Base-by-base conservation (phyloP, 768 basidiomycete genomes). In the Phlebiopsis gigantea region DNA sequence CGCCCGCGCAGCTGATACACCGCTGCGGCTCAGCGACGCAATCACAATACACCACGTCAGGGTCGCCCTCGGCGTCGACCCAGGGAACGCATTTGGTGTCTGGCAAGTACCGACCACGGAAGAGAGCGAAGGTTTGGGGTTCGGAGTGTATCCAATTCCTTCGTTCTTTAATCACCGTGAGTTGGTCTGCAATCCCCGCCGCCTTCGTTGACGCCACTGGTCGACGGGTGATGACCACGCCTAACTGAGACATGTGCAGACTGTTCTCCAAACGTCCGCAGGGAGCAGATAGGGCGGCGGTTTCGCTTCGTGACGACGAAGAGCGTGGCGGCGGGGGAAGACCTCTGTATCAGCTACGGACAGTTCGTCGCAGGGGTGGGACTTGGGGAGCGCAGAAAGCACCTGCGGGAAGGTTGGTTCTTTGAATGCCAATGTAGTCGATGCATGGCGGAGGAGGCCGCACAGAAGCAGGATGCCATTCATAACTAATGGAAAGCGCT, bases 81-180 rank as follows among this genome's bases (percentile, higher is more conserved):
- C 79, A 22, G 84, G 85, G 21, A 87, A 87, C 59, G 77, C 82
- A 7, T 87, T 88, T 58, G 86, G 85, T 15, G 77, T 88, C 46
- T 87, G 82, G 81, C 83, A 87, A 58, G 65, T 57, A 44, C 78
- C 66, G 70, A 73, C 68, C 28, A 68, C 68, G 55, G 69, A 71
- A 57, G 74, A 73, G 19, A 78, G 71, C 44, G 67, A 68, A 82
- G 85, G 84, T 65, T 48, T 86, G 19, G 85, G 85, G 22, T 88
- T 82, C 79, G 82, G 77, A 4, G 73, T 85, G 59, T 87, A 82
- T 68, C 67, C 78, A 5, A 77, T 76, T 48, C 83, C 78, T 0
- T 84, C 84, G 19, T 85, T 81, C 68, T 88, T 87, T 64, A 88
- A 88, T 61, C 85, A 88, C 63, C 76, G 86, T 85, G 31, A 63